phyloP scores from a whole-genome alignment of 495 filamentous ascomycete species.

The Aspergillus taichungensis region DNA sequence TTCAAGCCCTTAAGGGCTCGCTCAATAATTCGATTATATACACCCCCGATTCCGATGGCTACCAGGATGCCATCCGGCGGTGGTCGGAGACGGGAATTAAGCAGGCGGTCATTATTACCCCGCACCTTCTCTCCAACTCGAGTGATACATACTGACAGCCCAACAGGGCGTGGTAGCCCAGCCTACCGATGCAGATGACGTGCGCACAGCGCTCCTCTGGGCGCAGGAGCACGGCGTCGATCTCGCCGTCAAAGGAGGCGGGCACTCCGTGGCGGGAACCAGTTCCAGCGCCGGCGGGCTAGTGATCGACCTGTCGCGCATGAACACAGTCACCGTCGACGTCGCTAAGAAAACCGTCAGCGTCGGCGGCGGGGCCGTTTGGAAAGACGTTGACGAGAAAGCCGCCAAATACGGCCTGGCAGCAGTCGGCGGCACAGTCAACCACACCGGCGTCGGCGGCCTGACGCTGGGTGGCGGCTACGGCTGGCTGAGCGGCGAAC shows the following conservation, averaged over 20 bases:
- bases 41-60: conserved; percentile 22
- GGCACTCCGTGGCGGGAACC: conserved; percentile 43
- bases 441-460: conserved; percentile 51
- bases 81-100: conserved; percentile 32
- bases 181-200: conserved; percentile 25
- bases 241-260: conserved; percentile 45
- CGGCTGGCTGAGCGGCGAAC: conserved; percentile 39
- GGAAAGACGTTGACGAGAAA: conserved; percentile 47
- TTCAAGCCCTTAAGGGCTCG: conserved; percentile 14
- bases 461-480: conserved; percentile 51
- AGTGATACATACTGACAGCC: background rate
- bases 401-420: conserved; percentile 41
- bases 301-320: conserved; percentile 45
- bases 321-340: conserved; percentile 43
- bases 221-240: conserved; percentile 33
- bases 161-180: conserved; percentile 34
- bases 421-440: conserved; percentile 51
- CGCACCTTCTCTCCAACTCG: background rate
- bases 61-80: conserved; percentile 21
- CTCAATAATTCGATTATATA: conserved; percentile 17
- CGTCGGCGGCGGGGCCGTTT: conserved; percentile 45
- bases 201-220: conserved; percentile 35
- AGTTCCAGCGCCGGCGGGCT: conserved; percentile 40
- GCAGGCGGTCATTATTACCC: conserved; percentile 17
- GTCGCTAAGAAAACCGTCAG: conserved; percentile 31